A percentile compares a stretch with the other conserved stretches of the same genome.
Conservation (phyloP, 768 basidiomycete genomes). For the Boletus tomentosulus region DNA sequence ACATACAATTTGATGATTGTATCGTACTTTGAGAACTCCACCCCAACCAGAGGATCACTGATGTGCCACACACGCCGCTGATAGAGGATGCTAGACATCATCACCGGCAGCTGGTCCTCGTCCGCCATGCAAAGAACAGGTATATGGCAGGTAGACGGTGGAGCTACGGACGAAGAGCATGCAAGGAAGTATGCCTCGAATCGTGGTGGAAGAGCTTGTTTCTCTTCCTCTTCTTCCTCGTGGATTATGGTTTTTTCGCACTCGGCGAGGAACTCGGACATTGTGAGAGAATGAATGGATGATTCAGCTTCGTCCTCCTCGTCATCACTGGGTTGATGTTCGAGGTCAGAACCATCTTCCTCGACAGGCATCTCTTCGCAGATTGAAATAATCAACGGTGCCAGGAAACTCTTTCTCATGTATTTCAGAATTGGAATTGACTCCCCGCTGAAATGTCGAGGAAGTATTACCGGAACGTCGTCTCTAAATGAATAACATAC, state of each 20-base stretch:
- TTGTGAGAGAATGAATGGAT: not conserved
- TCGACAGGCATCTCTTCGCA: not conserved
- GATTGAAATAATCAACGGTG: conserved; percentile 1
- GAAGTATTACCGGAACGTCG: conserved; percentile 3
- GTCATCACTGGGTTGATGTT: not conserved
- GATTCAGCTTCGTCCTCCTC: not conserved
- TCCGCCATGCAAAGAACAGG: conserved; percentile 8
- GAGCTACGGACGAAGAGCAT: not conserved
- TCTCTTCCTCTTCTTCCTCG: conserved; percentile 1
- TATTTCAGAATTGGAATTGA: conserved; percentile 2
- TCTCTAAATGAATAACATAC: not conserved
- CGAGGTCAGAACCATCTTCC: not conserved
- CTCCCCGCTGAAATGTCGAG: conserved; percentile 6
- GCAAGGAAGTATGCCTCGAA: conserved; percentile 4
- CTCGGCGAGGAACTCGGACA: conserved; percentile 5
- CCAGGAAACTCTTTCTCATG: not conserved
- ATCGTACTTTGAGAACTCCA: conserved; percentile 6
- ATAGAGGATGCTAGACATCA: conserved; percentile 11
- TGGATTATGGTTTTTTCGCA: not conserved
- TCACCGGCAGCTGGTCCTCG: not conserved
- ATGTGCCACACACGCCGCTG: conserved; percentile 5
- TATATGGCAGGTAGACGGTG: conserved; percentile 4
- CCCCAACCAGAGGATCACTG: conserved; percentile 1
- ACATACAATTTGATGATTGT: not conserved
- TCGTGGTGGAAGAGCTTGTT: not conserved